Percentiles rank a stretch among this genome's conserved stretches.
phyloP scores from a whole-genome alignment of 1,139 yeast genomes.

The Pichia sp. region DNA sequence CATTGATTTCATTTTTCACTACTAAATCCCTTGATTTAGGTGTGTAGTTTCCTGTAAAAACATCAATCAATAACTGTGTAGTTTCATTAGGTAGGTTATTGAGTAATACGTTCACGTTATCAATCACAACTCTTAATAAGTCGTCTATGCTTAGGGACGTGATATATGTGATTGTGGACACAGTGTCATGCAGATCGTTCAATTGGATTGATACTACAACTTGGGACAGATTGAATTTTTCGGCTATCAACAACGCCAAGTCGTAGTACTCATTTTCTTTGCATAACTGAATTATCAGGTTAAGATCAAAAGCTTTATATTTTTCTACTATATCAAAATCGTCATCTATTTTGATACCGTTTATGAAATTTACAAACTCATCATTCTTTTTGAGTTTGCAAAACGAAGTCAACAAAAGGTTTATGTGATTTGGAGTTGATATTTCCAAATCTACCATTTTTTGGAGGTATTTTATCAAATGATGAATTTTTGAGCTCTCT shows the following conservation, averaged over 20 bases:
- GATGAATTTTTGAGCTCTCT: constrained; percentile 72
- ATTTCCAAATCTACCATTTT: constrained; percentile 46
- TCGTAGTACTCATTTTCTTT: constrained; percentile 70
- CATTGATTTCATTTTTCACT: constrained; percentile 9
- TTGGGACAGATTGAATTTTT: constrained; percentile 67
- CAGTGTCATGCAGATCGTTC: constrained; percentile 60
- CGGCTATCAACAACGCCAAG: constrained; percentile 69
- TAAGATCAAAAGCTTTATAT: constrained; percentile 55
- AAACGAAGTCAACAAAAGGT: constrained; percentile 74
- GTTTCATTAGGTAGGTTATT: constrained; percentile 75
- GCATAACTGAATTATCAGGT: constrained; percentile 66
- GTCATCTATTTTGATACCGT: constrained; percentile 37
- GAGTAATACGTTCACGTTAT: constrained; percentile 54
- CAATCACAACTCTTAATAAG: constrained; percentile 60
- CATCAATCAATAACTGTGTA: constrained; percentile 74
- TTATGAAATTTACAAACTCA: constrained; percentile 57
- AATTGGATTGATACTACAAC: constrained; percentile 74
- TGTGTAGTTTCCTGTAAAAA: constrained; percentile 79
- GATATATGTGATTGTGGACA: constrained; percentile 61
- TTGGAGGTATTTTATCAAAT: constrained; percentile 62
- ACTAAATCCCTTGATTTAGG: constrained; percentile 34
- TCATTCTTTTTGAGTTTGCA: constrained; percentile 68
- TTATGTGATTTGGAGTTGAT: constrained; percentile 75
- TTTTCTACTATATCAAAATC: constrained; percentile 32
- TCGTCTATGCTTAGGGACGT: constrained; percentile 74